Evolutionary conservation across 805 yeast genomes (phyloP), one percentile per base, ranked within the genome.

Genomic region (Candida anglica): DNA sequence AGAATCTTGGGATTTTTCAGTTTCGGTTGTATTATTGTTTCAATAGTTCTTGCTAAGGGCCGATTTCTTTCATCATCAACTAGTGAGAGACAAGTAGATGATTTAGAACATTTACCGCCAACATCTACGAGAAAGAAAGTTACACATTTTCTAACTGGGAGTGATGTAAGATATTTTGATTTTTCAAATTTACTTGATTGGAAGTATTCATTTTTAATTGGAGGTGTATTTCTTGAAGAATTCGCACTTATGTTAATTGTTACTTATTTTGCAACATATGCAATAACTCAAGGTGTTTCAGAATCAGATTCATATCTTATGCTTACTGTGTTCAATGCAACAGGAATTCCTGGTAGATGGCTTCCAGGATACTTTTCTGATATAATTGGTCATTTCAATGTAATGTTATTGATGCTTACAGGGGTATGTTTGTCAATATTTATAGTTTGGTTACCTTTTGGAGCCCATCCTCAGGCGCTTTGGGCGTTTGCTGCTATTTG

Each of bases 371-470:
- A 60, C 31, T 38, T 69, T 3, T 79, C 84, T 2, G 85, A 78
- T 46, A 48, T 48, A 19, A 43, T 63, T 30, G 87, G 87, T 3
- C 63, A 71, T 15, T 78, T 71, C 52, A 81, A 79, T 48, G 66
- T 77, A 34, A 73, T 78, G 73, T 52, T 67, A 8, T 28, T 63
- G 3, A 69, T 78, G 60, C 52, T 73, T n/a, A 21, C 53, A 3
- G 56, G 75, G 6, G 60, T 74, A n/a, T 58, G 70, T 1, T 9
- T 79, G 0, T 52, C 75, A 14, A 64, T 75, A 3, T 59, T 81
- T 30, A 63, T 66, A 0, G 46, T 81, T n/a, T 81, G 88, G 88
- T 55, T 80, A 15, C 88, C 89, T 1, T 72, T 79, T 36, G 87
- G 86, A 0, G 37, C 50, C 6, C 43, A 52, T 32, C 35, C 61